Evolutionary conservation across 2,329 filamentous ascomycete genomes (phyloP), one percentile per base, ranked within the genome.

Genomic region (Penicillium sp.): DNA sequence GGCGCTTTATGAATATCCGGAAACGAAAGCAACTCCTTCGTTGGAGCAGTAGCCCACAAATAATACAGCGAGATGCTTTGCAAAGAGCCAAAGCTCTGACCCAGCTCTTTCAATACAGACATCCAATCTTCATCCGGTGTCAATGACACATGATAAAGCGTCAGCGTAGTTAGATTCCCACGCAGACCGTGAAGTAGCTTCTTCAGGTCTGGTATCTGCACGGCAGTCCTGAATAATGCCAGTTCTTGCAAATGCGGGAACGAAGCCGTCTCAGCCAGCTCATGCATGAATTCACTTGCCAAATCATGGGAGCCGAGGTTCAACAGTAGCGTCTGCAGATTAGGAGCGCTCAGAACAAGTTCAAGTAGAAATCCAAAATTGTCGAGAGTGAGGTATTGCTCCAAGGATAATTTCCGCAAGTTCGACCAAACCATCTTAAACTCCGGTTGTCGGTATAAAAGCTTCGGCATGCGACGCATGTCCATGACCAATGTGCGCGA

Each of bases 391-490:
- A 70, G 60, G 47, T 68, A 70, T 45, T 70, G 69, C 40, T 71
- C 67, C 19, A 71, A 24, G 2, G 64, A 68, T 6, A 71, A 56
- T 40, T 68, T 68, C 30, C 65, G 55, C 33, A 71, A 10, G 59
- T 70, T 69, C 4, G 58, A 58, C 69, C 69, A 71, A 6, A 62
- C 64, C 8, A 50, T 7, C 22, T 64, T 60, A 15, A 71, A 71
- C 49, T 62, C 40, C 0, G 69, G 68, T 30, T 71, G 68, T 12
- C 67, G 67, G 50, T 69, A 69, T n/a, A 70, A 26, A 5, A 70
- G 58, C n/a, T 70, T 70, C 17, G 69, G 69, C 8, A 71, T 50
- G 7, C 69, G 65, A 1, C 69, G 65, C 69, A 71, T 71, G 49
- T 71, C 69, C 68, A 71, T 71, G 12, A 69, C 61, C 19, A 71